These are phyloP conservation scores for Mortierella polycephala DNA, from an alignment of 371 early-diverging fungal genomes.

Conservation along the genomic window DNA sequence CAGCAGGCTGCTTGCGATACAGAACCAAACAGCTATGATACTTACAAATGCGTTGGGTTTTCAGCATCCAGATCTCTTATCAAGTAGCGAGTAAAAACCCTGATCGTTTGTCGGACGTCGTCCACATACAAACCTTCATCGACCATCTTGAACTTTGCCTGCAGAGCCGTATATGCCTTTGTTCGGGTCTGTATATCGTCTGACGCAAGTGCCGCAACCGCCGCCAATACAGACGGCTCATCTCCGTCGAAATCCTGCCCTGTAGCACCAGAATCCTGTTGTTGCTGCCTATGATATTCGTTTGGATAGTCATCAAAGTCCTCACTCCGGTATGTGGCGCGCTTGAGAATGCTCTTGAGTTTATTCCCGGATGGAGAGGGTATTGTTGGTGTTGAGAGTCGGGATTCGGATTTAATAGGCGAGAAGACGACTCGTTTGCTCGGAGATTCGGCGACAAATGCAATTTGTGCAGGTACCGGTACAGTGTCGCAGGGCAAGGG, in stretches of 20 bases:
- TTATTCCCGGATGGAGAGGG: neutral
- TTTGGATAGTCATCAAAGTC: neutral
- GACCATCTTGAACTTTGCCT: slow-evolving; percentile 15
- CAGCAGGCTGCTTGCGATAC: neutral
- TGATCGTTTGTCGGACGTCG: slow-evolving; percentile 19
- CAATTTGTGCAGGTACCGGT: slow-evolving; percentile 31
- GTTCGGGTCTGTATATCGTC: slow-evolving; percentile 15
- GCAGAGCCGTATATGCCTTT: slow-evolving; percentile 13
- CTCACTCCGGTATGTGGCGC: neutral
- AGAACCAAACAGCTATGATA: too few relatives aligned
- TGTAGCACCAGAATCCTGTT: neutral
- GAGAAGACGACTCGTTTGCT: slow-evolving; percentile 41
- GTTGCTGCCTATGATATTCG: neutral
- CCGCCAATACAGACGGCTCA: slow-evolving; percentile 12
- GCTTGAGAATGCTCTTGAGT: slow-evolving; percentile 31
- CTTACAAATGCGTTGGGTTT: slow-evolving; percentile 18
- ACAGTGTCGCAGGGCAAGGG: slow-evolving; percentile 3
- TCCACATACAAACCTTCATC: slow-evolving; percentile 13
- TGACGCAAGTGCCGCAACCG: slow-evolving; percentile 12
- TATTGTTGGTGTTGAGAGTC: slow-evolving; percentile 20
- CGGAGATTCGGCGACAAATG: slow-evolving; percentile 33
- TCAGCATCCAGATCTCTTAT: slow-evolving; percentile 21
- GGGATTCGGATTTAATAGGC: slow-evolving; percentile 32
- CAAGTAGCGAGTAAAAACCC: slow-evolving; percentile 12
- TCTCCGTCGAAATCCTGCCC: neutral